These are phyloP conservation scores for Capronia coronata DNA, from an alignment of 2,329 filamentous ascomycete genomes.

Conservation along the genomic window DNA sequence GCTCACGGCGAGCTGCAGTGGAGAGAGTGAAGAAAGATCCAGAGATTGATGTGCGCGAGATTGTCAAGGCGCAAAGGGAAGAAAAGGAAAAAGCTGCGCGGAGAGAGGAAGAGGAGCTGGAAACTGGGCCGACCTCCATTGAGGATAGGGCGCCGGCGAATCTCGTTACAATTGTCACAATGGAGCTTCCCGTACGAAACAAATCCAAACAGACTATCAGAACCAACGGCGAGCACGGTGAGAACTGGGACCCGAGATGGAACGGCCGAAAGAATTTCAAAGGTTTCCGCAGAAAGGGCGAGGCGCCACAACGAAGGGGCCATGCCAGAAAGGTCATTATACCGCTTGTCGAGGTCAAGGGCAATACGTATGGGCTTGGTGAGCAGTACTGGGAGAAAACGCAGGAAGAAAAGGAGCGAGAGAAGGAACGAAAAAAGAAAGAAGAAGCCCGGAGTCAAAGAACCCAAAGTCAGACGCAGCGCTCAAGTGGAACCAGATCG, in stretches of 20 bases:
- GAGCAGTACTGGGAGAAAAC: constrained; percentile 64
- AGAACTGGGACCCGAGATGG: constrained; percentile 81
- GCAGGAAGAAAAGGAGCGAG: constrained; percentile 30
- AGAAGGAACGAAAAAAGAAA: constrained; percentile 32
- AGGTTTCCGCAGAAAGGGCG: constrained; percentile 63
- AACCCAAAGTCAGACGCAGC: constrained; percentile 26
- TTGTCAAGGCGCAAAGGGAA: constrained; percentile 50
- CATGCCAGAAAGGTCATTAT: constrained; percentile 55
- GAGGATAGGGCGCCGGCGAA: constrained; percentile 55
- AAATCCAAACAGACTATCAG: constrained; percentile 29
- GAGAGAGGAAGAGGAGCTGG: constrained; percentile 43
- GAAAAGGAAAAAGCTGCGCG: constrained; percentile 59
- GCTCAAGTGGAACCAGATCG: constrained; percentile 18
- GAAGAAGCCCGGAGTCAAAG: constrained; percentile 21
- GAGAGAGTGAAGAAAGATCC: constrained; percentile 43
- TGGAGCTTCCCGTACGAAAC: constrained; percentile 51
- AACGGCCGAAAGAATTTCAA: constrained; percentile 97
- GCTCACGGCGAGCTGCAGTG: constrained; percentile 30
- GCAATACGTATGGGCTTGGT: constrained; percentile 65
- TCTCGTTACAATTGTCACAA: constrained; percentile 69
- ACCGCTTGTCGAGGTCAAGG: constrained; percentile 61
- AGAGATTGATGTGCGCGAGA: constrained; percentile 63
- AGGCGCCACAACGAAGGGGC: constrained; percentile 31
- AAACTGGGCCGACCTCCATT: constrained; percentile 59
- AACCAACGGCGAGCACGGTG: constrained; percentile 37